These are phyloP conservation scores for Coprinopsis sp. DNA, from an alignment of 768 basidiomycete genomes.

Conservation along the genomic window DNA sequence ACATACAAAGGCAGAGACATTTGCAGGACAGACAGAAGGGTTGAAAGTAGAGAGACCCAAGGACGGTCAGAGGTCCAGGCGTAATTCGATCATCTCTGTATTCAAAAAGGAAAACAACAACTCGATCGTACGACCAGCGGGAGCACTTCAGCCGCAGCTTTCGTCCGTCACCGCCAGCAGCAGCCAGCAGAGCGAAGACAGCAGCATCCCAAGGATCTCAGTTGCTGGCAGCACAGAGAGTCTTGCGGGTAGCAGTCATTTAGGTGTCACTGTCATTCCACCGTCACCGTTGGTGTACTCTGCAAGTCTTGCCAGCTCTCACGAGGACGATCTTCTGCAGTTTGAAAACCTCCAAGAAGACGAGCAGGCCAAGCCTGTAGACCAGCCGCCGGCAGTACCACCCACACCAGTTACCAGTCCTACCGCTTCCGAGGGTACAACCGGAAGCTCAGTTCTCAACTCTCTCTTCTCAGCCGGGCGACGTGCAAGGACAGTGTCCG, in stretches of 20 bases:
- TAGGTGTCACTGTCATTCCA: constrained; percentile 42
- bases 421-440: neutral
- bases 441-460: neutral
- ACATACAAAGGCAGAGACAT: neutral
- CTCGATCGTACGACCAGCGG: neutral
- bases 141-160: neutral
- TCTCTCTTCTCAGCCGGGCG: constrained; percentile 2
- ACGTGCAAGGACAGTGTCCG: constrained; percentile 4
- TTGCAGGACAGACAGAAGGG: neutral
- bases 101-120: constrained; percentile 6
- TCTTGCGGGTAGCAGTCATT: constrained; percentile 24
- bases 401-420: neutral
- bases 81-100: constrained; percentile 4
- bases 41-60: neutral
- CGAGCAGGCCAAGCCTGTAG: constrained; percentile 14
- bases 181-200: constrained; percentile 26
- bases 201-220: constrained; percentile 11
- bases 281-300: constrained; percentile 35
- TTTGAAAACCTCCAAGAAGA: too few species aligned
- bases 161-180: constrained; percentile 9
- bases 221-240: constrained; percentile 4
- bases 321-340: constrained; percentile 23
- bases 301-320: constrained; percentile 17
- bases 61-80: neutral
- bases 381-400: neutral